Conservation (phyloP, 495 filamentous ascomycete genomes). For the Xylaria longipes region DNA sequence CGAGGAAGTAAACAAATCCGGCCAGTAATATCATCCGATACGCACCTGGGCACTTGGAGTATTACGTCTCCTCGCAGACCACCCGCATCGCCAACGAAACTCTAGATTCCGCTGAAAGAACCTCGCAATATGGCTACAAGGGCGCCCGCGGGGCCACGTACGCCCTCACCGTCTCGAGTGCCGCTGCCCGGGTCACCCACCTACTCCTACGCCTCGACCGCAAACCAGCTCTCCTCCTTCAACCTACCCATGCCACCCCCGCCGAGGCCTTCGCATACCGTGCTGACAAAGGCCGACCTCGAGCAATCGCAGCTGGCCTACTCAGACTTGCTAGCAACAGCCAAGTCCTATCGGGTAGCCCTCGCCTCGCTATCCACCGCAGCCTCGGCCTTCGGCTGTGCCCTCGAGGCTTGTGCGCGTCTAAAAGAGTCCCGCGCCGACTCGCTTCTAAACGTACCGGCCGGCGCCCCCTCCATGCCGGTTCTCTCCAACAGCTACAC, state of each 20-base stretch:
- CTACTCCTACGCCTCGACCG: conserved; percentile 66
- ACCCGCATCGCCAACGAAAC: neutral
- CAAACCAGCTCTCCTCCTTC: conserved; percentile 61
- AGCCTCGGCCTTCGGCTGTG: conserved; percentile 65
- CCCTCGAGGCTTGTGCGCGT: conserved; percentile 68
- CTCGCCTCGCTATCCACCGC: conserved; percentile 63
- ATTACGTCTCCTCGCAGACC: conserved; percentile 4
- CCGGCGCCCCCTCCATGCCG: conserved; percentile 29
- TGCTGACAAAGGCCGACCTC: conserved; percentile 66
- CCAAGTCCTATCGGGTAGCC: conserved; percentile 65
- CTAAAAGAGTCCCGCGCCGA: conserved; percentile 65
- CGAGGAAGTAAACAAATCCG: conserved; percentile 35
- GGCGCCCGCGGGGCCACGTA: conserved; percentile 43
- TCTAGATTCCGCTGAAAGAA: neutral
- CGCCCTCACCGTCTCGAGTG: conserved; percentile 55
- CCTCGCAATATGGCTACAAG: conserved; percentile 30
- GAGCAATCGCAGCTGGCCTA: conserved; percentile 65
- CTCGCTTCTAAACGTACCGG: conserved; percentile 33
- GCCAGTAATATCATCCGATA: conserved; percentile 29
- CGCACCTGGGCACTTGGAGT: neutral
- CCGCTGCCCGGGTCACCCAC: conserved; percentile 64
- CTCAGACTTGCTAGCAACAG: conserved; percentile 62
- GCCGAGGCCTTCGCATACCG: conserved; percentile 59
- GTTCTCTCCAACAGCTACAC: conserved; percentile 56
- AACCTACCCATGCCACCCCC: conserved; percentile 65